Evolutionary conservation across 2,329 filamentous ascomycete species (phyloP).

Genomic region (Talaromyces sp.): DNA sequence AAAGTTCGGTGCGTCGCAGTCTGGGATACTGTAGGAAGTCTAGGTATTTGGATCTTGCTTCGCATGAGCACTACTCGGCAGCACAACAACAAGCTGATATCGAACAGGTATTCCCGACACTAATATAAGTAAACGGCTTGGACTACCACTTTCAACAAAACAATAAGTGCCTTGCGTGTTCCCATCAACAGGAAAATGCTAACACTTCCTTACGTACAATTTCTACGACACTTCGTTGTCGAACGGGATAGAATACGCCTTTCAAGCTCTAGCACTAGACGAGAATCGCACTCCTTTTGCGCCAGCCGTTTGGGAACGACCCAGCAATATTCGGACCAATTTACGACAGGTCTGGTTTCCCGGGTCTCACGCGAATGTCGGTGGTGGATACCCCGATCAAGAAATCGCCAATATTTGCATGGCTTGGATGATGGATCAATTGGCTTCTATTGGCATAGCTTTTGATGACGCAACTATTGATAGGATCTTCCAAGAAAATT

Average conservation of each 20-base stretch:
- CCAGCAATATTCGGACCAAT: background rate
- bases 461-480: background rate
- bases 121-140: background rate
- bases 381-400: conserved; percentile 1
- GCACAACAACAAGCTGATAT: background rate
- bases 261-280: background rate
- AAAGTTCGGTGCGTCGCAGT: background rate
- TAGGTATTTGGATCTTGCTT: background rate
- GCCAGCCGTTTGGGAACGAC: background rate
- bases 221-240: background rate
- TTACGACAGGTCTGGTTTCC: conserved; percentile 5
- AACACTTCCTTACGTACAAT: background rate
- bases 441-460: background rate
- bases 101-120: background rate
- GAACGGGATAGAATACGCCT: background rate
- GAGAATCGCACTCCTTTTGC: background rate
- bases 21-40: background rate
- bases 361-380: conserved; percentile 2
- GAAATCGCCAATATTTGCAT: background rate
- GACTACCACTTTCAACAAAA: background rate
- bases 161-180: background rate
- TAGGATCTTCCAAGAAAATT: background rate
- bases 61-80: background rate
- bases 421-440: background rate
- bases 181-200: background rate